phyloP scores from a whole-genome alignment of 176 grass and related monocot species.

The Pontederia paniculata region DNA sequence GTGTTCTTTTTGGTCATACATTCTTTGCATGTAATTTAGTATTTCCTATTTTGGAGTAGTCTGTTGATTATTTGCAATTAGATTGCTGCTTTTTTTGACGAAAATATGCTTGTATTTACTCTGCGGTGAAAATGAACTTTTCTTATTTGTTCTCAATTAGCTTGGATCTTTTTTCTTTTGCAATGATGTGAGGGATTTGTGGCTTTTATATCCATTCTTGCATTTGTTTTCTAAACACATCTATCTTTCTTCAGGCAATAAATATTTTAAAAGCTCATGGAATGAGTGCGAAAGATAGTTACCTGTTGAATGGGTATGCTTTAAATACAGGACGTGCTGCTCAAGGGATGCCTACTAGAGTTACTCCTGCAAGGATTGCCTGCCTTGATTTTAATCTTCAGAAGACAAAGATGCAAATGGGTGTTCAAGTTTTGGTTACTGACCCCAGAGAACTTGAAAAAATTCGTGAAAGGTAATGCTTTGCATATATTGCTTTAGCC shows the following conservation, averaged over 20 bases:
- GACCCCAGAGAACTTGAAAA: slow-evolving; percentile 91
- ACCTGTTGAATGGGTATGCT: slow-evolving; percentile 78
- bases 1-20: not conserved
- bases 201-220: not conserved
- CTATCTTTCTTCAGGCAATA: slow-evolving; percentile 39
- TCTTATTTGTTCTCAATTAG: no score
- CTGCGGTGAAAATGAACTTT: no score
- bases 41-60: not conserved
- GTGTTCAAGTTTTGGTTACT: slow-evolving; percentile 77
- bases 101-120: no score
- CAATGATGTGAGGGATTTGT: no score
- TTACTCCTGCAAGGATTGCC: slow-evolving; percentile 66
- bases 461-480: slow-evolving; percentile 59
- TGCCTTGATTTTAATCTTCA: slow-evolving; percentile 94
- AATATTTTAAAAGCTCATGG: slow-evolving; percentile 93
- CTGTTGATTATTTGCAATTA: no score
- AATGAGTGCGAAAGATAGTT: slow-evolving; percentile 66
- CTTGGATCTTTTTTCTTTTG: no score
- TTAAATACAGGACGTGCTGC: slow-evolving; percentile 76
- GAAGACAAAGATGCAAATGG: slow-evolving; percentile 95
- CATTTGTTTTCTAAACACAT: not conserved
- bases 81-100: no score
- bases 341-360: slow-evolving; percentile 85
- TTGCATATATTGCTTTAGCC: no score
- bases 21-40: not conserved